Conservation (phyloP, 495 filamentous ascomycete genomes). For the Xylaria bambusicola region DNA sequence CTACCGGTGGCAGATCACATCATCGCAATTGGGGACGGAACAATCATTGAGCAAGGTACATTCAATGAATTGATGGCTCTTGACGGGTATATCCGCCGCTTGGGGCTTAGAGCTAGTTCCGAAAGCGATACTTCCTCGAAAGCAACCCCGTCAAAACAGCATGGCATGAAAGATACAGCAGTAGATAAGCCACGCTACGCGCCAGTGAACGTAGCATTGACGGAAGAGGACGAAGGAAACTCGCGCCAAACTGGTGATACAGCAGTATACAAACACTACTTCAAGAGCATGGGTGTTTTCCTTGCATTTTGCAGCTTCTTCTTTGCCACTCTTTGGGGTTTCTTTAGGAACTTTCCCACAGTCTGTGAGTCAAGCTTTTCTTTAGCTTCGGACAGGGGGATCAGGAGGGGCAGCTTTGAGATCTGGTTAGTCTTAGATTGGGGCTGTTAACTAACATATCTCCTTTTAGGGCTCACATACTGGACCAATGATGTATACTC, state of each 20-base stretch:
- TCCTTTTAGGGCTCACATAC: conserved; percentile 32
- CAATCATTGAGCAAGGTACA: conserved; percentile 45
- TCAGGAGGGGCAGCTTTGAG: too few relatives aligned
- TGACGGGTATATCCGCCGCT: conserved; percentile 31
- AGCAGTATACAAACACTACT: conserved; percentile 40
- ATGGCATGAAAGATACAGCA: background rate
- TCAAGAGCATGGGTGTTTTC: conserved; percentile 33
- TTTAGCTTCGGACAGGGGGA: too few relatives aligned
- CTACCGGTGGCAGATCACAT: conserved; percentile 49
- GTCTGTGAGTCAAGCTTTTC: too few relatives aligned
- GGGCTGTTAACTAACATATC: too few relatives aligned
- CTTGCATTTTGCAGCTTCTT: conserved; percentile 9
- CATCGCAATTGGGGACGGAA: conserved; percentile 45
- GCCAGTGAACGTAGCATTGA: background rate
- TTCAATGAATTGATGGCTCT: conserved; percentile 37
- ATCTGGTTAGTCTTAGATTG: too few relatives aligned
- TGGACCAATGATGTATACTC: conserved; percentile 39
- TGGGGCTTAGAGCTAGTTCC: background rate
- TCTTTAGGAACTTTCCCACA: conserved; percentile 22
- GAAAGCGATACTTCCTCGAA: conserved; percentile 1
- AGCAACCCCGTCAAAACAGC: background rate
- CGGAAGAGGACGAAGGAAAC: background rate
- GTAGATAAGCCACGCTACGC: too few relatives aligned
- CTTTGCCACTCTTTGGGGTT: conserved; percentile 33
- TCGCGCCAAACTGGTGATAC: conserved; percentile 24